A percentile compares a stretch with the other conserved stretches of the same genome.
These are phyloP conservation scores for Ephemerocybe angulata DNA, from an alignment of 768 basidiomycete species.

Conservation along the genomic window DNA sequence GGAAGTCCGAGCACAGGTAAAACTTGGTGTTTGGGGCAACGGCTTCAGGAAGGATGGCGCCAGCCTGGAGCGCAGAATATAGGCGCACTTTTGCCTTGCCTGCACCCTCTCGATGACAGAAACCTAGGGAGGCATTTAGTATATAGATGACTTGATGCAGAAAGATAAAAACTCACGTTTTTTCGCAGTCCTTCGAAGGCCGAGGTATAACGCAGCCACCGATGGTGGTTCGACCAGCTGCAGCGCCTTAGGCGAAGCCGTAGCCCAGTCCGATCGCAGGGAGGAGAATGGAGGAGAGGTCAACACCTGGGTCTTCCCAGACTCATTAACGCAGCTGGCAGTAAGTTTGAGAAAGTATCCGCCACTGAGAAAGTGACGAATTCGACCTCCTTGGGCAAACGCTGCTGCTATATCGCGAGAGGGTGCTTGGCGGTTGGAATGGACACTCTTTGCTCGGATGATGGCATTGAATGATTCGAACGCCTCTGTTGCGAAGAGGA, in stretches of 20 bases:
- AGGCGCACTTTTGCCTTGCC: neutral
- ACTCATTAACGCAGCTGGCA: neutral
- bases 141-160: no score
- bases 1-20: neutral
- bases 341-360: neutral
- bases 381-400: conserved; percentile 7
- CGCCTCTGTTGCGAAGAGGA: conserved; percentile 39
- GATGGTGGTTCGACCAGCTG: no score
- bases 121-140: neutral
- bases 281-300: neutral
- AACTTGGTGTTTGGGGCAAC: neutral
- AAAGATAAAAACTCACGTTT: no score
- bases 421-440: conserved; percentile 32
- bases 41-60: neutral
- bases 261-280: neutral
- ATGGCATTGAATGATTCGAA: conserved; percentile 42
- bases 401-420: conserved; percentile 26
- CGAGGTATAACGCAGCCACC: no score
- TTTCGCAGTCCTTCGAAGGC: no score
- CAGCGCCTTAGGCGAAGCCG: neutral
- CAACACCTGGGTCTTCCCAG: neutral
- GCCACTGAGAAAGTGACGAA: neutral
- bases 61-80: neutral
- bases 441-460: conserved; percentile 28
- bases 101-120: neutral